Evolutionary conservation across 2,329 filamentous ascomycete genomes (phyloP).

Genomic region (Neonectria coccinea): DNA sequence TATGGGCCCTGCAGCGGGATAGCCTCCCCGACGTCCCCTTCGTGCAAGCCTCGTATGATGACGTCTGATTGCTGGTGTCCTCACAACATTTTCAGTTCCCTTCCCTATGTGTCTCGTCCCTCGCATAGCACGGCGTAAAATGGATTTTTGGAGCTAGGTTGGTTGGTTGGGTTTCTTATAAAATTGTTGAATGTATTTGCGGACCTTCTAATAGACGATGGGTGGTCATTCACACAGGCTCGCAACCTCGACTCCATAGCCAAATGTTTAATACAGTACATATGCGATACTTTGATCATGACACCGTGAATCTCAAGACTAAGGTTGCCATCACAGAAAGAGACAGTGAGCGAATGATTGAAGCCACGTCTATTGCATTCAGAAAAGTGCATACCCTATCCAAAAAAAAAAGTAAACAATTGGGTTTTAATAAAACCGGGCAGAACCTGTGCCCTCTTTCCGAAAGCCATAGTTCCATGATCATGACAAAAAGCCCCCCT

Average conservation of each 20-base stretch:
- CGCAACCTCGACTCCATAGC: background rate
- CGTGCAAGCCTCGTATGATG: constrained; percentile 31
- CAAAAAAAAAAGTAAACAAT: constrained; percentile 36
- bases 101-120: constrained; percentile 13
- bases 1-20: constrained; percentile 46
- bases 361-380: constrained; percentile 36
- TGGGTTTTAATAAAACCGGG: constrained; percentile 37
- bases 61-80: constrained; percentile 23
- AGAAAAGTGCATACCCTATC: constrained; percentile 41
- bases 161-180: constrained; percentile 3
- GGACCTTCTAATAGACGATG: background rate
- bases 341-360: constrained; percentile 9
- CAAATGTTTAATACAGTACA: constrained; percentile 12
- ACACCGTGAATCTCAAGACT: background rate
- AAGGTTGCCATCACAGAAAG: background rate
- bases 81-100: background rate
- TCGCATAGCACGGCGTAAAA: constrained; percentile 44
- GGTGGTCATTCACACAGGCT: background rate
- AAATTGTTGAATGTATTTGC: constrained; percentile 3
- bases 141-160: constrained; percentile 13
- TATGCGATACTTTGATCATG: background rate
- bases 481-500: constrained; percentile 41
- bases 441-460: constrained; percentile 35
- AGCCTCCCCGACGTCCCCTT: constrained; percentile 22
- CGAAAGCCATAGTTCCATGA: constrained; percentile 43